Percentiles rank a stretch among this genome's conserved stretches.
Conservation (phyloP, 305 asterid genomes). For the Stenogyne calaminthoides region DNA sequence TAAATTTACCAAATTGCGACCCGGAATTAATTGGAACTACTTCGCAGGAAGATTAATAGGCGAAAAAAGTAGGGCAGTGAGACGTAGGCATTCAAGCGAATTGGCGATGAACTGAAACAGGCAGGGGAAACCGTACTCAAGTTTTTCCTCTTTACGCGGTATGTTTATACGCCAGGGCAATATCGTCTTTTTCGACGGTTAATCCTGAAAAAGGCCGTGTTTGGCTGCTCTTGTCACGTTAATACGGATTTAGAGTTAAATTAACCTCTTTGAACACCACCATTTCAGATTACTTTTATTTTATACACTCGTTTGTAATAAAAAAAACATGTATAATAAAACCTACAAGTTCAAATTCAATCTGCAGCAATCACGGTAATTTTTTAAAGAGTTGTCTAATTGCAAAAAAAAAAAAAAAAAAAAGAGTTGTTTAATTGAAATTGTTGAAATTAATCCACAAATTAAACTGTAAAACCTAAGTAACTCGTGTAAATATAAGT, state of each 20-base stretch:
- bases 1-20: constrained; percentile 12
- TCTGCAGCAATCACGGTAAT: too few relatives aligned
- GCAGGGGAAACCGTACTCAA: neutral
- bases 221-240: neutral
- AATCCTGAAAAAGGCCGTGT: neutral
- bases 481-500: too few relatives aligned
- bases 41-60: neutral
- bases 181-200: neutral
- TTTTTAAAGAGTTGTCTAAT: too few relatives aligned
- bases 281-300: too few relatives aligned
- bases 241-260: neutral
- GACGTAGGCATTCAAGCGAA: neutral
- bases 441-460: too few relatives aligned
- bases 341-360: too few relatives aligned
- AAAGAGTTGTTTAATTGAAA: too few relatives aligned
- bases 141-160: neutral
- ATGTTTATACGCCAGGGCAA: neutral
- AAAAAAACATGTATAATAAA: too few relatives aligned
- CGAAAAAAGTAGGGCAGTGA: constrained; percentile 13
- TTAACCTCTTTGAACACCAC: too few relatives aligned
- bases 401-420: too few relatives aligned
- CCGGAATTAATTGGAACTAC: neutral
- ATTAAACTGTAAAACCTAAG: too few relatives aligned
- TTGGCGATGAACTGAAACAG: neutral
- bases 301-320: too few relatives aligned